Evolutionary conservation across 441 rosid species (phyloP), one percentile per base, ranked within the genome.

Genomic region (Populus hybrid): DNA sequence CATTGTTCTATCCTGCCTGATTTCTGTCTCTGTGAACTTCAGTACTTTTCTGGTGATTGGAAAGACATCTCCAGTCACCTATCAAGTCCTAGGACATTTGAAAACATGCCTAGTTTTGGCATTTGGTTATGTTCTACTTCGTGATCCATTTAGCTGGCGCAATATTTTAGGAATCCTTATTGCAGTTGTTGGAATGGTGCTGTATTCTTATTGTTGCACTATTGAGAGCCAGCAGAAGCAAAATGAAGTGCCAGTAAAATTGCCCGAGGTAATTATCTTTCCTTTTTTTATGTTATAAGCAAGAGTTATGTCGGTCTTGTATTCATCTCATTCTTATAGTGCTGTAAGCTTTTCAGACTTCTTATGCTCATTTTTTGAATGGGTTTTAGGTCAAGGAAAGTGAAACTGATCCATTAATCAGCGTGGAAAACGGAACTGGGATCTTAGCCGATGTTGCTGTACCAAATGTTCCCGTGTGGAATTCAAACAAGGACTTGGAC

Each of bases 1-100:
- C 91, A 95, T 95, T 72, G 99, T 91, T 57, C 88, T 95, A 11
- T 95, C 99, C 81, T 95, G 99, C 87, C 73, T 95, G 87, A 95
- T 95, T 83, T 94, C 99, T 28, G 99, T 95, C 71, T 95, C 98
- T 42, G 99, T 95, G 74, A 95, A 95, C 95, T 95, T 95, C 87
- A 95, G 99, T 85, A 95, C 98, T 28, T 95, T 95, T 83, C 84
- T 95, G 81, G 99, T 95, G 18, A 95, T 95, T 50, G 99, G 99
- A 78, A 95, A 95, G 89, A 95, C 99, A 77, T 95, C 99, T 82
- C 99, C 99, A 2, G 99, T 95, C 75, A 94, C 99, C 23, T 95
- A 95, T 87, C 99, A 95, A 83, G 99, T 95, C 71, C 88, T 95
- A 32, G 99, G 99, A 72, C 99, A 95, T 87, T 86, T 95, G 67